These are phyloP conservation scores for Fistulinella prunicolor DNA, from an alignment of 768 basidiomycete genomes.

Conservation along the genomic window DNA sequence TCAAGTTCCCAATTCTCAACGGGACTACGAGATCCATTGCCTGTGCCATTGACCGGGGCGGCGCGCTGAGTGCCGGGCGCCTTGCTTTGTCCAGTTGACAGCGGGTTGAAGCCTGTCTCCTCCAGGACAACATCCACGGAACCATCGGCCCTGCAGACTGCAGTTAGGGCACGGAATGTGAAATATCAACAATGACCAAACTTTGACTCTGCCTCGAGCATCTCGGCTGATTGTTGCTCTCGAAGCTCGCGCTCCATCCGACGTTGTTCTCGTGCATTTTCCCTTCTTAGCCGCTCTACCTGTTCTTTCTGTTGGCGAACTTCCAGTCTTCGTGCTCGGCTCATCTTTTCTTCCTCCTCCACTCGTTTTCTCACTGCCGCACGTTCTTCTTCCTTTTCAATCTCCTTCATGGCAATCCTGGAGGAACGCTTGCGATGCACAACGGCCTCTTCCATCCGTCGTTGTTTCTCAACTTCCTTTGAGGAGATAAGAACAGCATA, in stretches of 20 bases:
- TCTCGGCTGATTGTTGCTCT: constrained; percentile 22
- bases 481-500: constrained; percentile 6
- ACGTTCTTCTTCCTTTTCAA: constrained; percentile 71
- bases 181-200: constrained; percentile 5
- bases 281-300: constrained; percentile 49
- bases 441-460: constrained; percentile 68
- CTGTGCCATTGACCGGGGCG: constrained; percentile 23
- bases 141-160: constrained; percentile 9
- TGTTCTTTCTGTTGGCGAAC: constrained; percentile 57
- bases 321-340: constrained; percentile 58
- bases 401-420: constrained; percentile 79
- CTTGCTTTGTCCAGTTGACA: constrained; percentile 5
- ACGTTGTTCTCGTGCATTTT: constrained; percentile 57
- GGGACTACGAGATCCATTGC: constrained; percentile 51
- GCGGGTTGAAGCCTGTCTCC: background rate
- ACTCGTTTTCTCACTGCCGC: constrained; percentile 54
- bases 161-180: constrained; percentile 14
- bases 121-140: constrained; percentile 2
- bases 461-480: constrained; percentile 63
- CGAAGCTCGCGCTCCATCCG: constrained; percentile 33
- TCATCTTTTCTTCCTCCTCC: constrained; percentile 67
- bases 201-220: constrained; percentile 9
- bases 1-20: constrained; percentile 80
- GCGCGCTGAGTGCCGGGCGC: background rate
- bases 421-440: constrained; percentile 89